Evolutionary conservation across 2,329 filamentous ascomycete genomes (phyloP).

Genomic region (Apiospora kogelbergensis): DNA sequence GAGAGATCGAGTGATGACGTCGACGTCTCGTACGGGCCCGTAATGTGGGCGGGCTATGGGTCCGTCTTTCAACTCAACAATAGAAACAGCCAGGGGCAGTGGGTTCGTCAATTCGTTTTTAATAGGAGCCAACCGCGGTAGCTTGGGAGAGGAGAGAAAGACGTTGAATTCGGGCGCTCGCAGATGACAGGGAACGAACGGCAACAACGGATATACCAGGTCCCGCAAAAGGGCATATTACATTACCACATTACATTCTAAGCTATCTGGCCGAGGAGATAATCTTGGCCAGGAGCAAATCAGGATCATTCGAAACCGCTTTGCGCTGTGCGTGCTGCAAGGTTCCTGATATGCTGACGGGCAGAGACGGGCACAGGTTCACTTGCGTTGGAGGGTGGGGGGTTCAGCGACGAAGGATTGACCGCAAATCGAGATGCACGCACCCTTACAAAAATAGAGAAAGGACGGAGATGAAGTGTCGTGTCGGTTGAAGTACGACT

Average conservation of each 20-base stretch:
- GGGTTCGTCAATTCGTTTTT: background rate
- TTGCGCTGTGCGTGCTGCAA: background rate
- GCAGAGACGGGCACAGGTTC: background rate
- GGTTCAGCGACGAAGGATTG: background rate
- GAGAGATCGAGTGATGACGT: conserved; percentile 8
- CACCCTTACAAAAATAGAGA: background rate
- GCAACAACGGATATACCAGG: conserved; percentile 1
- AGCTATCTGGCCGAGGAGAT: background rate
- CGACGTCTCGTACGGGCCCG: conserved; percentile 6
- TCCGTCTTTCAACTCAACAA: background rate
- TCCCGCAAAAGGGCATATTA: background rate
- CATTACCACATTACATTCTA: background rate
- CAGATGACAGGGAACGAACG: background rate
- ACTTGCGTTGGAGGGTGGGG: background rate
- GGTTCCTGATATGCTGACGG: conserved; percentile 10
- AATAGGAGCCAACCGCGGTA: background rate
- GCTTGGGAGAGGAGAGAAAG: background rate
- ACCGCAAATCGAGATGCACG: conserved; percentile 4
- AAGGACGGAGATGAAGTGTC: background rate
- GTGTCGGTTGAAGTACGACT: background rate
- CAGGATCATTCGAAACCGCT: conserved; percentile 10
- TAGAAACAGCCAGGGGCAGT: conserved; percentile 2
- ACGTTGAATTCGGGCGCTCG: background rate
- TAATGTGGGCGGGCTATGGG: background rate
- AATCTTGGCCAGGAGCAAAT: conserved; percentile 9